A percentile compares a stretch with the other conserved stretches of the same genome.
Conservation (phyloP, 75 land plant species). For the Gnetum montanum region DNA sequence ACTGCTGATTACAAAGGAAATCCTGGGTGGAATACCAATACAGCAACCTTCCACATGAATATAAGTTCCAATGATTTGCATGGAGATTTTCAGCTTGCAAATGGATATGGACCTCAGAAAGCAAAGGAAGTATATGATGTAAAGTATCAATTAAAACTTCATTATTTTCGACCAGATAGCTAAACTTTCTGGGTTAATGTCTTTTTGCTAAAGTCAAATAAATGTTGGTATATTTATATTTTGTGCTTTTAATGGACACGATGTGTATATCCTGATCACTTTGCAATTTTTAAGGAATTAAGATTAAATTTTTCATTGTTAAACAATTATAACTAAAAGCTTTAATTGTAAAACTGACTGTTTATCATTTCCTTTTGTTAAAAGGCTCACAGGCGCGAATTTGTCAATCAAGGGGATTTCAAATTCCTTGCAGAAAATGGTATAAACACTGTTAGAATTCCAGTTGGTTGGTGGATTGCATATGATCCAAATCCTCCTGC, state of each 20-base stretch:
- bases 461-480: constrained; percentile 95
- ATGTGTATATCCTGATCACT: too few relatives aligned
- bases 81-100: constrained; percentile 87
- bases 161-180: not conserved
- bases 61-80: constrained; percentile 48
- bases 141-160: not conserved
- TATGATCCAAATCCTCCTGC: constrained; percentile 69
- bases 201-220: too few relatives aligned
- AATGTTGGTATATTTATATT: too few relatives aligned
- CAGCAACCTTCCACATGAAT: constrained; percentile 69
- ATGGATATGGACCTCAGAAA: constrained; percentile 60
- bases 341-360: too few relatives aligned
- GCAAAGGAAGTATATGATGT: constrained; percentile 57
- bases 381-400: constrained; percentile 61
- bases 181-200: too few relatives aligned
- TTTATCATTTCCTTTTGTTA: too few relatives aligned
- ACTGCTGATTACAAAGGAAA: constrained; percentile 49
- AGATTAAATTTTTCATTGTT: too few relatives aligned
- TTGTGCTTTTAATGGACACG: too few relatives aligned
- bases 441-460: constrained; percentile 76
- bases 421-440: constrained; percentile 43
- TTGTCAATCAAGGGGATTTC: constrained; percentile 52
- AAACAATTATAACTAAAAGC: too few relatives aligned
- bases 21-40: constrained; percentile 71
- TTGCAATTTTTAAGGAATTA: too few relatives aligned